Conservation (phyloP, 148 eudicot species). For the Linanthus parryae region DNA sequence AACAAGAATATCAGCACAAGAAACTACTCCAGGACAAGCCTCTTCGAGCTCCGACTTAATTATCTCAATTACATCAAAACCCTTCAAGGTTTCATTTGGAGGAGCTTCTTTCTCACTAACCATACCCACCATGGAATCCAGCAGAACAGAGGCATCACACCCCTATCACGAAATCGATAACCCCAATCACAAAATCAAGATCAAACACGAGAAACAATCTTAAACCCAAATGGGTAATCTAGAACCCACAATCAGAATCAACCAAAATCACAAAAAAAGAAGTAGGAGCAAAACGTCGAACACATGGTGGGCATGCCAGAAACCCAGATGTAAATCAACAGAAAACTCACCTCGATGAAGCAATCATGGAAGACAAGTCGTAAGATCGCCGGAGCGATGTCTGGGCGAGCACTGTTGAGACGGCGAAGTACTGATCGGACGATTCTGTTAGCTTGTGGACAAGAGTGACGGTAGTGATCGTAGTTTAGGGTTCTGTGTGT, state of each 20-base stretch:
- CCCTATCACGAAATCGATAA: slow-evolving; percentile 25
- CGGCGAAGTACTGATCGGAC: slow-evolving; percentile 31
- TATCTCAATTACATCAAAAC: slow-evolving; percentile 38
- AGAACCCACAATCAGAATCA: no score
- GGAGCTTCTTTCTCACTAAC: slow-evolving; percentile 49
- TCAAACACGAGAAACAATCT: not conserved
- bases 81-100: slow-evolving; percentile 50
- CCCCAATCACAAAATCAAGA: not conserved
- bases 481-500: slow-evolving; percentile 28
- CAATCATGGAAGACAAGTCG: slow-evolving; percentile 68
- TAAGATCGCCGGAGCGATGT: slow-evolving; percentile 38
- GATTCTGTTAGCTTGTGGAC: slow-evolving; percentile 45
- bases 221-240: no score
- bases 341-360: slow-evolving; percentile 39
- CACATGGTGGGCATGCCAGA: no score
- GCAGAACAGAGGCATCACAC: slow-evolving; percentile 52
- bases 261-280: no score
- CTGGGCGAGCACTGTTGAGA: slow-evolving; percentile 11
- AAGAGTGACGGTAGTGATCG: slow-evolving; percentile 42
- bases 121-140: slow-evolving; percentile 31
- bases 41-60: slow-evolving; percentile 47
- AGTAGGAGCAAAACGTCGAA: no score
- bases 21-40: slow-evolving; percentile 58
- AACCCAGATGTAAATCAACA: not conserved
- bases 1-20: slow-evolving; percentile 62